Conservation (phyloP, 2,329 filamentous ascomycete genomes). For the Myriangium duriaei region DNA sequence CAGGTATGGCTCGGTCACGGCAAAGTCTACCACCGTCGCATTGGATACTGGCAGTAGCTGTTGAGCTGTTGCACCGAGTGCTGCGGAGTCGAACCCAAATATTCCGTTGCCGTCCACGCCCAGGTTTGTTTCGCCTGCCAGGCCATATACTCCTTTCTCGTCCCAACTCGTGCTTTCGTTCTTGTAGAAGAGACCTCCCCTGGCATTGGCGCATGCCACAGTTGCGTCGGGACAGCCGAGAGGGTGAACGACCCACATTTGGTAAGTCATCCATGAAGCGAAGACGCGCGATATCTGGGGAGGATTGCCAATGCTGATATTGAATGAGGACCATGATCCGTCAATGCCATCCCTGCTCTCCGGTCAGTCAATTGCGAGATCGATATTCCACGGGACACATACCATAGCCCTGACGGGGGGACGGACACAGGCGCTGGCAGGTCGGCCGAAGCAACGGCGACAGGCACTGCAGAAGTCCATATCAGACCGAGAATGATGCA, state of each 20-base stretch:
- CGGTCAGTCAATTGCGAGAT: conserved; percentile 5
- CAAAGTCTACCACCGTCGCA: conserved; percentile 29
- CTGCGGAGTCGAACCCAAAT: conserved; percentile 45
- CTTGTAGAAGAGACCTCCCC: conserved; percentile 48
- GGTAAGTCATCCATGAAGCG: conserved; percentile 56
- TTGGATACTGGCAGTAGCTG: conserved; percentile 30
- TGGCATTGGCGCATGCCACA: conserved; percentile 36
- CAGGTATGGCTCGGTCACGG: conserved; percentile 31
- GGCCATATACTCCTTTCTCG: conserved; percentile 45
- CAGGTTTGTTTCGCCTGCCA: conserved; percentile 46
- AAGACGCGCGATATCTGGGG: conserved; percentile 42
- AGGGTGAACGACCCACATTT: conserved; percentile 55
- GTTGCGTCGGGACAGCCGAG: conserved; percentile 38
- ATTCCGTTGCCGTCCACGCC: conserved; percentile 48
- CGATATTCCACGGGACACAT: neutral
- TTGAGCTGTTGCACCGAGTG: conserved; percentile 27
- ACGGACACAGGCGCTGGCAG: conserved; percentile 1
- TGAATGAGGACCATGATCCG: conserved; percentile 60
- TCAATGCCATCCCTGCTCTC: conserved; percentile 48
- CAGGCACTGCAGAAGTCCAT: no score
- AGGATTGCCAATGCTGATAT: conserved; percentile 45
- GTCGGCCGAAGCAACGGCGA: neutral
- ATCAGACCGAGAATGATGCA: no score
- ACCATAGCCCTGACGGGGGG: conserved; percentile 6
- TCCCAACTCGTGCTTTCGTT: conserved; percentile 46